Percentiles rank a stretch among this genome's conserved stretches.
Conservation (phyloP, 192 early-diverging fungal species). For the Coemansia reversa region DNA sequence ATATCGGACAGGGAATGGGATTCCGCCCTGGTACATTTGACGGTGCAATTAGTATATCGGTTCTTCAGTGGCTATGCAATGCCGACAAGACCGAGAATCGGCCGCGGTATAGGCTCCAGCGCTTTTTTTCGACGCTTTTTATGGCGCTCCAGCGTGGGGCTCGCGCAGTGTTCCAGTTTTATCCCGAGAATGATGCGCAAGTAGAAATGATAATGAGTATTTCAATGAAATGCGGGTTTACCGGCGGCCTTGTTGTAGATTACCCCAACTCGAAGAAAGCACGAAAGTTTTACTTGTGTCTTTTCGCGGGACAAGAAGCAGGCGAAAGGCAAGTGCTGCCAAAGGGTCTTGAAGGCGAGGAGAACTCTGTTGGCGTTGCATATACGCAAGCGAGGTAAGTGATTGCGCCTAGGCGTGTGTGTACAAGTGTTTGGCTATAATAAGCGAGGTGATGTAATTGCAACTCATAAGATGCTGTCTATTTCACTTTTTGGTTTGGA, state of each 20-base stretch:
- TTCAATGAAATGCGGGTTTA: conserved; percentile 92
- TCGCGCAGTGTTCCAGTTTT: conserved; percentile 97
- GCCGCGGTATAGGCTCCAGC: conserved; percentile 75
- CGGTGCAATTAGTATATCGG: conserved; percentile 91
- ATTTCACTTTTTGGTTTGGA: conserved; percentile 4
- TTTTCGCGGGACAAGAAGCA: conserved; percentile 85
- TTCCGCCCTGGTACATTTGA: conserved; percentile 97
- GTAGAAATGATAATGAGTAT: conserved; percentile 86
- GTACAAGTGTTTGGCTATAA: neutral
- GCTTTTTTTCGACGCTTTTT: conserved; percentile 93
- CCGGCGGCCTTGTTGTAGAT: conserved; percentile 92
- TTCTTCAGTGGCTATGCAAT: conserved; percentile 98
- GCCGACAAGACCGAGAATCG: conserved; percentile 88
- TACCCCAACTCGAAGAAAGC: conserved; percentile 96
- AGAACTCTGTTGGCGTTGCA: conserved; percentile 21
- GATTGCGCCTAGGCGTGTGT: neutral
- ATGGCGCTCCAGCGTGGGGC: conserved; percentile 84
- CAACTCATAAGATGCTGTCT: neutral
- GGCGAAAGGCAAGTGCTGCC: conserved; percentile 47
- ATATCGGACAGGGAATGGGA: conserved; percentile 91
- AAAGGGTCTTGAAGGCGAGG: conserved; percentile 34
- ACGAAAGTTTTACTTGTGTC: conserved; percentile 93
- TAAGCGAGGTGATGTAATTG: conserved; percentile 1
- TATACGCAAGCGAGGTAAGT: conserved; percentile 42
- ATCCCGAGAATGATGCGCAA: conserved; percentile 94